Evolutionary conservation across 768 basidiomycete species (phyloP).

Genomic region (Mycena latifolia): DNA sequence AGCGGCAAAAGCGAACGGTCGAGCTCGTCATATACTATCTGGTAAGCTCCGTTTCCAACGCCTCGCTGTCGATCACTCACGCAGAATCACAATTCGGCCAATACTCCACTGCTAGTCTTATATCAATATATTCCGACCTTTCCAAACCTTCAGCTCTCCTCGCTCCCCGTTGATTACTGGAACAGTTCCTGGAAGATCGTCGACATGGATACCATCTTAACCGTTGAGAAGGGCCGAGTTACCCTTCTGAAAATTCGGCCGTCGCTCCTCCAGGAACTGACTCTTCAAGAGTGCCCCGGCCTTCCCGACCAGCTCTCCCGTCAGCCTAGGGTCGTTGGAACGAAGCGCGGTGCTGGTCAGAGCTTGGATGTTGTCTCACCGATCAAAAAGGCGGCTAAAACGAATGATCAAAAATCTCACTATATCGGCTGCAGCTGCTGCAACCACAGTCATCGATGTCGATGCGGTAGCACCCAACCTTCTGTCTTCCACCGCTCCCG

Average conservation of each 20-base stretch:
- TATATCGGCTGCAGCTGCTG: too few relatives aligned
- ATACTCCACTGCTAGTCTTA: not conserved
- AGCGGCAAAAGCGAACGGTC: not conserved
- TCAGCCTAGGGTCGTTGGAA: not conserved
- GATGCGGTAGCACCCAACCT: not conserved
- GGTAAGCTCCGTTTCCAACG: not conserved
- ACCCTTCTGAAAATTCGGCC: conserved; percentile 2
- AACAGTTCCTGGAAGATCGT: conserved; percentile 2
- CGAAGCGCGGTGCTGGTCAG: not conserved
- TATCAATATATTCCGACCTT: conserved; percentile 1
- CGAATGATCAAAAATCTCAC: not conserved
- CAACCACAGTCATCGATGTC: not conserved
- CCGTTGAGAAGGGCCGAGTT: not conserved
- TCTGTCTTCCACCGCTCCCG: not conserved
- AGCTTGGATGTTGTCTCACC: not conserved
- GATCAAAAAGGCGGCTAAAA: not conserved
- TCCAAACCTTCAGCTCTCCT: conserved; percentile 2
- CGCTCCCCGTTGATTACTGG: conserved; percentile 1
- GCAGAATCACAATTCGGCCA: not conserved
- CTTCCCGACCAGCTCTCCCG: not conserved
- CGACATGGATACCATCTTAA: not conserved
- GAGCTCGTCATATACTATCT: not conserved
- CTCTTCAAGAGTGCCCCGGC: not conserved
- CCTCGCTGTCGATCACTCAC: too few relatives aligned
- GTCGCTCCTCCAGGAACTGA: not conserved